Conservation (phyloP, 2,329 filamentous ascomycete genomes). For the Xenoacremonium recifei region DNA sequence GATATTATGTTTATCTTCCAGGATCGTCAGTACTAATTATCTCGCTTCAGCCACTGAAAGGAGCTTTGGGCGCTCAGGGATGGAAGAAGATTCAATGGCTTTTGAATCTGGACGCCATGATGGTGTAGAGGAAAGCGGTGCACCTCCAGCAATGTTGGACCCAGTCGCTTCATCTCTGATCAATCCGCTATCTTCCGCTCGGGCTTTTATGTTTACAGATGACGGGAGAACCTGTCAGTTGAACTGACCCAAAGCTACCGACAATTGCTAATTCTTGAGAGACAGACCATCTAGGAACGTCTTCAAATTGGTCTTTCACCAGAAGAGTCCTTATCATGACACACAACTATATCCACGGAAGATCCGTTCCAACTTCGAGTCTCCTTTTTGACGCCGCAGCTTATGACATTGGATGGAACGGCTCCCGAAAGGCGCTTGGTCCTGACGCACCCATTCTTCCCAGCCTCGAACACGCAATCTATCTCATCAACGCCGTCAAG, state of each 20-base stretch:
- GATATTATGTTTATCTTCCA: no score
- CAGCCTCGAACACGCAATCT: slow-evolving; percentile 50
- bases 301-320: slow-evolving; percentile 56
- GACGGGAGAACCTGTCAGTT: slow-evolving; percentile 42
- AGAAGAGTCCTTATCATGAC: slow-evolving; percentile 47
- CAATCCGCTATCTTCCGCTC: slow-evolving; percentile 41
- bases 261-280: slow-evolving; percentile 17
- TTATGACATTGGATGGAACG: slow-evolving; percentile 53
- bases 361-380: slow-evolving; percentile 39
- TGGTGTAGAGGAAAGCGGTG: slow-evolving; percentile 3
- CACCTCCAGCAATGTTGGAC: slow-evolving; percentile 17
- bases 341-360: slow-evolving; percentile 44
- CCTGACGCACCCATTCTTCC: slow-evolving; percentile 35
- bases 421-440: slow-evolving; percentile 26
- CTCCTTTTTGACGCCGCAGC: slow-evolving; percentile 50
- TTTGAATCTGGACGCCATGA: slow-evolving; percentile 4
- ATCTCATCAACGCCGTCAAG: slow-evolving; percentile 52
- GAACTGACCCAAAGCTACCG: neutral
- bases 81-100: neutral
- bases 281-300: slow-evolving; percentile 50
- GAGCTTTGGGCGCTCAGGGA: no score
- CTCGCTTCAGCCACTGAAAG: no score
- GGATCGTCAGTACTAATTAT: no score
- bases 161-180: slow-evolving; percentile 32
- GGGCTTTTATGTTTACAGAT: slow-evolving; percentile 39